Evolutionary conservation across 176 grass and related monocot genomes (phyloP).

Genomic region (Puya raimondii): DNA sequence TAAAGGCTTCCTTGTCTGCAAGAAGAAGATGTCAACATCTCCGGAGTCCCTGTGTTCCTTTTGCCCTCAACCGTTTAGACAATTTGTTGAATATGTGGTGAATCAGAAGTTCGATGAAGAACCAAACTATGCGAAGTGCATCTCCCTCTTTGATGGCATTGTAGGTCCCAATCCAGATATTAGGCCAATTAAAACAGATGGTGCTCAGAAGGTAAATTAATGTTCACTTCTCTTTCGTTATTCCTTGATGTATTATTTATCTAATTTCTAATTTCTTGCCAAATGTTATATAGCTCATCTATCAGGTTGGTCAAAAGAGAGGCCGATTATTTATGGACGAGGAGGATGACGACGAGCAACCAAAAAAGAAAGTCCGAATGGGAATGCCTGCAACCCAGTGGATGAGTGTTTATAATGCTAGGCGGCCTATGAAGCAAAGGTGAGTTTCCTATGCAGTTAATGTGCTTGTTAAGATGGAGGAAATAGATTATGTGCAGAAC

Average conservation of each 20-base stretch:
- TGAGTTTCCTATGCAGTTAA: slow-evolving; percentile 7
- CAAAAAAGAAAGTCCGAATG: slow-evolving; percentile 90
- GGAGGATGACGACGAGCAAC: slow-evolving; percentile 84
- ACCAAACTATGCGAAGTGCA: slow-evolving; percentile 84
- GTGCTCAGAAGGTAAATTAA: slow-evolving; percentile 82
- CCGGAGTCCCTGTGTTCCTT: slow-evolving; percentile 76
- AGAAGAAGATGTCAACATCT: slow-evolving; percentile 95
- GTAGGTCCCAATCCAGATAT: slow-evolving; percentile 89
- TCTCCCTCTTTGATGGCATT: slow-evolving; percentile 93
- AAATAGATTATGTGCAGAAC: background rate
- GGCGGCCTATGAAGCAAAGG: slow-evolving; percentile 95
- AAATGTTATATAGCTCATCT: slow-evolving; percentile 51
- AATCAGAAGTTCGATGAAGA: slow-evolving; percentile 93
- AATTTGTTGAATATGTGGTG: slow-evolving; percentile 84
- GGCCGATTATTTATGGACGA: slow-evolving; percentile 75
- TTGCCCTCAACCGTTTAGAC: slow-evolving; percentile 75
- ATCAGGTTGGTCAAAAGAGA: slow-evolving; percentile 91
- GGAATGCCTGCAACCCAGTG: slow-evolving; percentile 91
- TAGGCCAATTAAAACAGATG: slow-evolving; percentile 91
- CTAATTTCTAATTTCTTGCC: slow-evolving; percentile 23
- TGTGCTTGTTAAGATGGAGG: background rate
- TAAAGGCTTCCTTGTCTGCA: slow-evolving; percentile 93
- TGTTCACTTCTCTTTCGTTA: slow-evolving; percentile 9
- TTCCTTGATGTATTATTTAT: background rate
- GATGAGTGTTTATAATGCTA: slow-evolving; percentile 88